A percentile compares a stretch with the other conserved stretches of the same genome.
phyloP scores from a whole-genome alignment of 2,329 filamentous ascomycete genomes.

The Venturia asperata region DNA sequence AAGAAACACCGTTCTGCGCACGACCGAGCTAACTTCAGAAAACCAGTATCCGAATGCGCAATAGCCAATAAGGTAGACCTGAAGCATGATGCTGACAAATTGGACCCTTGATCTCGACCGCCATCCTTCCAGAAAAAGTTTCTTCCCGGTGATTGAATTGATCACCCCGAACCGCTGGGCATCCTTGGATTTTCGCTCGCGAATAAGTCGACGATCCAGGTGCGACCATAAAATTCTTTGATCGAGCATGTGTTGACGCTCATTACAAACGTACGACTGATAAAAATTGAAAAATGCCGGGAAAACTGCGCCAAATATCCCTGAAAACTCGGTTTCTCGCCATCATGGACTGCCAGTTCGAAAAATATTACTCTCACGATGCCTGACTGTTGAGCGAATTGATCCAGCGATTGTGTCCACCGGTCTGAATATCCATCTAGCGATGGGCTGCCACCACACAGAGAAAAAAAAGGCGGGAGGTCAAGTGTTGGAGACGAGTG shows the following conservation, averaged over 20 bases:
- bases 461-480: no score
- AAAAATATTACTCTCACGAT: no score
- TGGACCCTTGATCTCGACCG: background rate
- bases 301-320: no score
- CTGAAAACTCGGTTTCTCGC: no score
- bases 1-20: background rate
- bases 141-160: background rate
- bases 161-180: background rate
- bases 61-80: background rate
- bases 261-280: no score
- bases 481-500: no score
- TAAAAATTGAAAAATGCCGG: no score
- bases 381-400: no score
- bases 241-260: background rate
- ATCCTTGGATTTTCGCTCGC: background rate
- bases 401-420: no score
- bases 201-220: background rate
- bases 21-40: background rate
- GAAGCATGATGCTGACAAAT: background rate
- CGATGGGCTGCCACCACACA: no score
- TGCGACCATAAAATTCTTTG: background rate
- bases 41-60: background rate
- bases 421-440: no score
- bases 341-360: no score
- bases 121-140: background rate